Percentiles rank a stretch among this genome's conserved stretches.
Conservation (phyloP, 1,139 yeast genomes). For the Pneumocystis canis region DNA sequence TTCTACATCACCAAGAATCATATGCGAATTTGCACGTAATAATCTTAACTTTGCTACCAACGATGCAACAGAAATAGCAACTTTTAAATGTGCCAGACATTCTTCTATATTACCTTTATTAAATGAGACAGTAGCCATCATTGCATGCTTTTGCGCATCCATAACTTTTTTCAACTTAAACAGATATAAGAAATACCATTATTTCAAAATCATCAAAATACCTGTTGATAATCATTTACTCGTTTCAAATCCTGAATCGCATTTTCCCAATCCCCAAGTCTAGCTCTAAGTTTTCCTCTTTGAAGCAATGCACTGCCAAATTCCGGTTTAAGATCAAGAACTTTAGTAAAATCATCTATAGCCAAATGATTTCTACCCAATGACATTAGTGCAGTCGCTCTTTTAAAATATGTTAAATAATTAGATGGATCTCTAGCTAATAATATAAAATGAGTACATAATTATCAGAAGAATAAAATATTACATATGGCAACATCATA, state of each 20-base stretch:
- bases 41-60: slow-evolving; percentile 18
- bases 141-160: slow-evolving; percentile 11
- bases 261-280: slow-evolving; percentile 23
- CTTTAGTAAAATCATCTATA: slow-evolving; percentile 24
- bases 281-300: slow-evolving; percentile 23
- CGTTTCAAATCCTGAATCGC: slow-evolving; percentile 18
- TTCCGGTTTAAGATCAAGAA: slow-evolving; percentile 23
- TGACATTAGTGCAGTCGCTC: slow-evolving; percentile 28
- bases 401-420: slow-evolving; percentile 25
- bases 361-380: slow-evolving; percentile 26
- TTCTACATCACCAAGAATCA: slow-evolving; percentile 21
- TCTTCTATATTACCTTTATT: slow-evolving; percentile 18
- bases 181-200: slow-evolving; percentile 7
- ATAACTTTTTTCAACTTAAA: slow-evolving; percentile 2
- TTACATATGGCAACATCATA: slow-evolving; percentile 22
- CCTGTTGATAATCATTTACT: slow-evolving; percentile 6
- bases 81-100: slow-evolving; percentile 21
- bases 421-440: slow-evolving; percentile 13
- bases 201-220: slow-evolving; percentile 10
- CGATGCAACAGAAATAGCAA: slow-evolving; percentile 24
- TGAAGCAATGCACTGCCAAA: slow-evolving; percentile 26
- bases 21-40: slow-evolving; percentile 24
- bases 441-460: not conserved
- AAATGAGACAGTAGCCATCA: slow-evolving; percentile 11
- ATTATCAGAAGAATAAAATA: slow-evolving; percentile 17